Evolutionary conservation across 257 asterid species (phyloP).

Genomic region (Petunia secreta): DNA sequence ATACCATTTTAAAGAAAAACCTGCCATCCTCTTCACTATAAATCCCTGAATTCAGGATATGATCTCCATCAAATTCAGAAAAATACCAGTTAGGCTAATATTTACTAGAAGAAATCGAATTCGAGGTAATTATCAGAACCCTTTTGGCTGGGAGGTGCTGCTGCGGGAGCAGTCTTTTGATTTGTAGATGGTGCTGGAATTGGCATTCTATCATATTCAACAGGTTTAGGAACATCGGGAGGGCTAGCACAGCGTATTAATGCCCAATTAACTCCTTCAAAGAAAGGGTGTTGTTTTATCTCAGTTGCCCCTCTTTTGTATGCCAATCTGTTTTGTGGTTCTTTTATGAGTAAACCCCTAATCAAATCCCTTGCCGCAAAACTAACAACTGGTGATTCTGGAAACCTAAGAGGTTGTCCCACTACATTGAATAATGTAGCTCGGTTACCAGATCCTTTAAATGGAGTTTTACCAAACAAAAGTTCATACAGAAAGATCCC

Average conservation of each 20-base stretch:
- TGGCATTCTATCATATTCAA: constrained; percentile 36
- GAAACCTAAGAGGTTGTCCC: constrained; percentile 50
- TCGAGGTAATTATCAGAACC: constrained; percentile 43
- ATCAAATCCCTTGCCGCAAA: constrained; percentile 51
- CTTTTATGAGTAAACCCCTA: constrained; percentile 48
- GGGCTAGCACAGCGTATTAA: constrained; percentile 51
- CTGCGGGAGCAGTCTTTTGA: constrained; percentile 32
- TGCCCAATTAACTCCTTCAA: constrained; percentile 55
- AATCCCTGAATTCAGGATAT: constrained; percentile 20
- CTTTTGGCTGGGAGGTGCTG: constrained; percentile 32
- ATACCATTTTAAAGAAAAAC: background rate
- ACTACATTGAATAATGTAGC: constrained; percentile 52
- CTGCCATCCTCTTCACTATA: constrained; percentile 28
- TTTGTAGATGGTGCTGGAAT: constrained; percentile 32
- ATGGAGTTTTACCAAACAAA: constrained; percentile 50
- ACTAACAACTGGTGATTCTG: constrained; percentile 48
- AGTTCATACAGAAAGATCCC: constrained; percentile 49
- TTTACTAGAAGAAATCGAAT: constrained; percentile 50
- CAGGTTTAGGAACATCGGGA: constrained; percentile 49
- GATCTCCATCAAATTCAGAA: constrained; percentile 24
- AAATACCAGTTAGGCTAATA: constrained; percentile 9
- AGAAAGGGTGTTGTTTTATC: constrained; percentile 54
- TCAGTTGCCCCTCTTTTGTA: constrained; percentile 54
- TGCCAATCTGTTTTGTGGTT: constrained; percentile 50
- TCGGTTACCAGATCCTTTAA: constrained; percentile 53